Evolutionary conservation across 2,329 filamentous ascomycete species (phyloP), one percentile per base, ranked within the genome.

Genomic region (Aureobasidium pullulans): DNA sequence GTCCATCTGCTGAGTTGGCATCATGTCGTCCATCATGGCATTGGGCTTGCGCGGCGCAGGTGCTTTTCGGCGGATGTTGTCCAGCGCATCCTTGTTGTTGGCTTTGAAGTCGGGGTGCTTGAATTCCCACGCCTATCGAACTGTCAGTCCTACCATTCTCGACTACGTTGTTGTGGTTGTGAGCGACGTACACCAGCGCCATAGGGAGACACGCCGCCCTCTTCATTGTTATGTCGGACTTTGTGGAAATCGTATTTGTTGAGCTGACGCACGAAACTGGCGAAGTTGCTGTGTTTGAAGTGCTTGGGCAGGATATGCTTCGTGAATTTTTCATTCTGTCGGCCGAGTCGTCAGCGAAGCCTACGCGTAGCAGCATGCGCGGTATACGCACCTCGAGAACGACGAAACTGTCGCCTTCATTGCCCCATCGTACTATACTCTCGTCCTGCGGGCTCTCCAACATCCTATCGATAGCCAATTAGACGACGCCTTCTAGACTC

Each of bases 181-280:
- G 13, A 34, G 28, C 40, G 23, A 70, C 74, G 76, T 75, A 94
- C 90, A 74, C 88, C 88, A 63, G 86, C 80, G 16, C 90, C 90
- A 68, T 95, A 95, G 6, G 86, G 87, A 60, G 89, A 90, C 66
- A 89, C 83, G 29, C 87, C 88, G 67, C 83, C 90, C 69, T 95
- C 90, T 70, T 96, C 90, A 65, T 90, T 95, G 68, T 92, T 89
- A 69, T 88, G 89, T 64, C 94, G 84, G 64, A 97, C 92, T 79
- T 99, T 99, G 79, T 99, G 94, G 67, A 99, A 99, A 71, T 96
- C 92, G 73, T 96, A 96, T 72, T 96, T 96, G 78, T 96, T 96
- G 61, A 96, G 78, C 72, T 96, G 92, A 50, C 92, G 88, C 61
- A 96, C 92, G 71, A 96, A 96, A 75, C 91, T 96, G 34, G 92